Evolutionary conservation across 2,329 filamentous ascomycete species (phyloP), one percentile per base, ranked within the genome.

Genomic region (Celoporthe dispersa): DNA sequence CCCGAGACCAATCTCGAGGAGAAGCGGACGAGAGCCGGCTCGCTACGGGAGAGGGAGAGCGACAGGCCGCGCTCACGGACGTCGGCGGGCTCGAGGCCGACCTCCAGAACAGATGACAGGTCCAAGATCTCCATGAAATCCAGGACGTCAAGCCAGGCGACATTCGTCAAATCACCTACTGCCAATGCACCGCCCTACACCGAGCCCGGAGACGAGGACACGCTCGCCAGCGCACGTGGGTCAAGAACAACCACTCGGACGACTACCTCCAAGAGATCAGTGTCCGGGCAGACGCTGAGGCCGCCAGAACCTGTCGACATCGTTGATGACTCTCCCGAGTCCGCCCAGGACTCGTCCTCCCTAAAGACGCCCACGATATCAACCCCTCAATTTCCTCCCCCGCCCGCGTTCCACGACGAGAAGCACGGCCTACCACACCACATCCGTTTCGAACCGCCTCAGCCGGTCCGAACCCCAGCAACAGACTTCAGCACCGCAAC

Each of bases 1-100:
- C 89, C 88, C 1, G 88, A 90, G 73, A 91, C 89, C 4, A 88
- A 90, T 70, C 73, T 90, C 25, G 83, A 81, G 64, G 79, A 80
- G 68, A 82, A 80, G 74, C 81, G 83, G 48, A 82, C 77, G 6
- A 77, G 73, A 19, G 78, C 76, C 9, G 75, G 71, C 5, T 76
- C 76, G 19, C 61, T 72, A 7, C 77, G 74, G 57, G 73, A 80
- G 75, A 75, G 77, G 77, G 66, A 77, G 73, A 72, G 78, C 73
- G 71, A 82, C 73, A 74, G 79, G 70, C 76, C 73, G 66, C 78
- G 73, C 72, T 83, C 67, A 76, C 81, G 73, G 78, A 82, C 73
- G 78, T 84, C 69, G 70, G 75, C 41, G 75, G 76, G 73, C 72
- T 78, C 69, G 75, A 79, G 33, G 80, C 76, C 63, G 35, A 63